Evolutionary conservation across 2,329 filamentous ascomycete genomes (phyloP).

Genomic region (Colletotrichum tropicale): DNA sequence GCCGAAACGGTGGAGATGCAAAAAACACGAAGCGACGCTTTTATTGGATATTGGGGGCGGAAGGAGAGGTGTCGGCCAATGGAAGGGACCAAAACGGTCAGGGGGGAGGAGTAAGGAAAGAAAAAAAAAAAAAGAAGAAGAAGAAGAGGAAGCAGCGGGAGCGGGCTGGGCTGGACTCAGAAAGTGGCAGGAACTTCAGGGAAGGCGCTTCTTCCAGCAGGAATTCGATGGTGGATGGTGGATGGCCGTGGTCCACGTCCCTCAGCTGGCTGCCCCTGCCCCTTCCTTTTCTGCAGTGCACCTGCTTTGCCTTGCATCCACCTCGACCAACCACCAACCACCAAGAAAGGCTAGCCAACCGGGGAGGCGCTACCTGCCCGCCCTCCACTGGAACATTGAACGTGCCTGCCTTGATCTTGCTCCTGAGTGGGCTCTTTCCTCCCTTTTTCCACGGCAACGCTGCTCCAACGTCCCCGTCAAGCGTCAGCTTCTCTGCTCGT

Average conservation of each 20-base stretch:
- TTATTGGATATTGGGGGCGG: not conserved
- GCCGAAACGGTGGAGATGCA: slow-evolving; percentile 17
- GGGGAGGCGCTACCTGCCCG: not conserved
- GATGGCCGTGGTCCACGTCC: not conserved
- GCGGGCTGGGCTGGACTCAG: not conserved
- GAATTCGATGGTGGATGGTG: not conserved
- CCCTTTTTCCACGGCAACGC: slow-evolving; percentile 29
- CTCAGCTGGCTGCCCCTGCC: not conserved
- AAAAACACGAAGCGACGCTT: not conserved
- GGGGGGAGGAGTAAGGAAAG: not conserved
- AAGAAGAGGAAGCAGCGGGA: not conserved
- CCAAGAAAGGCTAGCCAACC: not conserved
- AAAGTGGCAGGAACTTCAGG: not conserved
- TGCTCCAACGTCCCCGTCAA: slow-evolving; percentile 10
- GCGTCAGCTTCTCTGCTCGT: slow-evolving; percentile 3
- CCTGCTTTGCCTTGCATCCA: not conserved
- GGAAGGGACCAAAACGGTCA: not conserved
- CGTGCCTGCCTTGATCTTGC: not conserved
- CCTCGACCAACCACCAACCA: not conserved
- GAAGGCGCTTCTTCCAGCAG: not conserved
- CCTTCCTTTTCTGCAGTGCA: not conserved
- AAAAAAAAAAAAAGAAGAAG: not conserved
- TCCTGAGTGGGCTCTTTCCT: slow-evolving; percentile 13
- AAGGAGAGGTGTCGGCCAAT: not conserved
- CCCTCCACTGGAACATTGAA: not conserved